phyloP scores from a whole-genome alignment of 352 stramenopile genomes.

The Globisporangium splendens region DNA sequence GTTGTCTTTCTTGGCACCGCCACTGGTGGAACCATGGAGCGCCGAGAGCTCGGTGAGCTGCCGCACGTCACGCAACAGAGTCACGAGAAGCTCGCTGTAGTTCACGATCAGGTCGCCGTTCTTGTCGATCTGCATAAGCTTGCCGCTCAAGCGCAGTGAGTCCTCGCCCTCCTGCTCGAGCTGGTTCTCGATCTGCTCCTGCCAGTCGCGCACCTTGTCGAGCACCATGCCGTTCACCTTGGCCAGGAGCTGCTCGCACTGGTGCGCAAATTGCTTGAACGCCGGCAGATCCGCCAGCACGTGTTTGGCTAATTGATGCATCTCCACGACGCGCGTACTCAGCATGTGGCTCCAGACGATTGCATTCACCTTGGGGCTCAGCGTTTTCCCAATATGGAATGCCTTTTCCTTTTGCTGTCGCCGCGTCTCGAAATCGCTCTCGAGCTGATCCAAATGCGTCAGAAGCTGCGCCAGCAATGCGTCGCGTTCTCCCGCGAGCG shows the following conservation, averaged over 20 bases:
- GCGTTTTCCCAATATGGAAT: slow-evolving; percentile 73
- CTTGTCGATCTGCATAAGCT: slow-evolving; percentile 92
- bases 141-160: slow-evolving; percentile 66
- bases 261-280: slow-evolving; percentile 49
- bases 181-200: slow-evolving; percentile 67
- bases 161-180: slow-evolving; percentile 62
- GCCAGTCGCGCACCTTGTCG: slow-evolving; percentile 85
- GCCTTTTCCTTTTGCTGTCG: slow-evolving; percentile 25
- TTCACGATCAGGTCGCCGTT: slow-evolving; percentile 89
- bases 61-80: slow-evolving; percentile 88
- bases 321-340: slow-evolving; percentile 49
- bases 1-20: slow-evolving; percentile 11
- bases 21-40: slow-evolving; percentile 25
- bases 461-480: slow-evolving; percentile 83
- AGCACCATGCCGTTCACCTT: slow-evolving; percentile 66
- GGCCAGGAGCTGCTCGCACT: slow-evolving; percentile 44
- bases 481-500: slow-evolving; percentile 82
- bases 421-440: slow-evolving; percentile 80
- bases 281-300: slow-evolving; percentile 67
- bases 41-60: slow-evolving; percentile 89
- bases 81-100: slow-evolving; percentile 92
- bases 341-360: slow-evolving; percentile 86
- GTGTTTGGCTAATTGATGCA: slow-evolving; percentile 38
- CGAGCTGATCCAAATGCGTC: slow-evolving; percentile 84
- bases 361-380: slow-evolving; percentile 79